Evolutionary conservation across 805 yeast genomes (phyloP).

Genomic region (Metschnikowia chrysomelidarum): DNA sequence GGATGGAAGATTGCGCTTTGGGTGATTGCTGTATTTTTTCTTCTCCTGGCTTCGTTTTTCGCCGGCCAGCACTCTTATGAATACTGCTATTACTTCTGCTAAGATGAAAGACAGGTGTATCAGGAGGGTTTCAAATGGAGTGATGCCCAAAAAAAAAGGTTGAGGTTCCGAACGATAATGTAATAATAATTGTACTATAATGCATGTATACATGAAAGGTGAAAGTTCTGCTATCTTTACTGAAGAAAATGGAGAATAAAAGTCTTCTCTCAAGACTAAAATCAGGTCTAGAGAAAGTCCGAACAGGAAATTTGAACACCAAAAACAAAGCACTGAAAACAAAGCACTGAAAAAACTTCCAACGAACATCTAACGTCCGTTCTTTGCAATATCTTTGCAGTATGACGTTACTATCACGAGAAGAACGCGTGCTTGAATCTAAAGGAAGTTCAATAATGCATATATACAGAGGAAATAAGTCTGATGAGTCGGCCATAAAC

Average conservation of each 20-base stretch:
- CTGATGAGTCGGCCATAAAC: background rate
- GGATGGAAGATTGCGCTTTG: constrained; percentile 2
- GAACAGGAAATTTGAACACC: too few species aligned
- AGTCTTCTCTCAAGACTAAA: too few species aligned
- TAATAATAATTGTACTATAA: constrained; percentile 9
- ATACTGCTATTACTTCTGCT: constrained; percentile 43
- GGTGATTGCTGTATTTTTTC: constrained; percentile 10
- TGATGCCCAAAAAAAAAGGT: background rate
- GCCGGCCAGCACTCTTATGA: constrained; percentile 35
- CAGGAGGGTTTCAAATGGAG: background rate
- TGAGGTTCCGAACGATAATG: too few species aligned
- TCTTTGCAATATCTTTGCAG: too few species aligned
- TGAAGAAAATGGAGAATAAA: too few species aligned
- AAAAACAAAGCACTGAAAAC: too few species aligned
- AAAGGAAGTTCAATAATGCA: constrained; percentile 1
- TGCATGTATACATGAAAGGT: background rate
- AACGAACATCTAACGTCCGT: too few species aligned
- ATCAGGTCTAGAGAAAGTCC: too few species aligned
- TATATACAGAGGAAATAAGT: constrained; percentile 7
- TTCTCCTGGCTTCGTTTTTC: constrained; percentile 23
- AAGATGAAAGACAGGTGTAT: background rate
- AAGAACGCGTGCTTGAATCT: background rate
- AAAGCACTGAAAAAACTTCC: too few species aligned
- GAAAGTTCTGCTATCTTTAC: too few species aligned
- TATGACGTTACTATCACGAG: too few species aligned